These are phyloP conservation scores for Flammula alnicola DNA, from an alignment of 1,284 basidiomycete genomes.

Conservation along the genomic window DNA sequence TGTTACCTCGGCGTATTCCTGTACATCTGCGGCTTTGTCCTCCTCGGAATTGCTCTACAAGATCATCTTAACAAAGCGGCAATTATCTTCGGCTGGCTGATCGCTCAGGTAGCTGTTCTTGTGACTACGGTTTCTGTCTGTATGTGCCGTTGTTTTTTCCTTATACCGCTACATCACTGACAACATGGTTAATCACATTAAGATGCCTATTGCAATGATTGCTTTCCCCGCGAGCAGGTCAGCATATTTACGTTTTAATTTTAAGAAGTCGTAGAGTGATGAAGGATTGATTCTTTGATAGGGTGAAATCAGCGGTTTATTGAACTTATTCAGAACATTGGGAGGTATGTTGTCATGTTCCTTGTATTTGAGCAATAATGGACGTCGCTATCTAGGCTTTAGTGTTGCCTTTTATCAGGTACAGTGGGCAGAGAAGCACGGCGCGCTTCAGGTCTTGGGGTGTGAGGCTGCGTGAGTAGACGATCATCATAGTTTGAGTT, in stretches of 20 bases:
- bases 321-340: constrained; percentile 62
- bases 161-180: not conserved
- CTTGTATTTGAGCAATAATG: not conserved
- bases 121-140: constrained; percentile 64
- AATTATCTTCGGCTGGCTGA: constrained; percentile 64
- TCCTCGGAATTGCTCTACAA: constrained; percentile 58
- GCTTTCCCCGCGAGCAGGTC: constrained; percentile 48
- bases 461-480: constrained; percentile 56
- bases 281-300: constrained; percentile 25
- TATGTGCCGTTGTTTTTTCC: too few species aligned
- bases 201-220: constrained; percentile 56
- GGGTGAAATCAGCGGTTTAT: constrained; percentile 62
- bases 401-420: constrained; percentile 69
- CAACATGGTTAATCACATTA: not conserved
- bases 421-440: constrained; percentile 57
- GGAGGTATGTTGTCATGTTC: constrained; percentile 42
- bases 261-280: not conserved
- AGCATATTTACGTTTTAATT: not conserved
- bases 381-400: constrained; percentile 43
- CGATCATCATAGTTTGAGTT: not conserved
- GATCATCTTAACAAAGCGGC: constrained; percentile 52
- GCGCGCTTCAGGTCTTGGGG: constrained; percentile 62
- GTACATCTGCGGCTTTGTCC: constrained; percentile 63
- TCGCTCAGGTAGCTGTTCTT: constrained; percentile 58
- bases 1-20: constrained; percentile 63